A percentile compares a stretch with the other conserved stretches of the same genome.
Evolutionary conservation across 2,329 filamentous ascomycete species (phyloP).

Genomic region (Samsoniella hepiali): DNA sequence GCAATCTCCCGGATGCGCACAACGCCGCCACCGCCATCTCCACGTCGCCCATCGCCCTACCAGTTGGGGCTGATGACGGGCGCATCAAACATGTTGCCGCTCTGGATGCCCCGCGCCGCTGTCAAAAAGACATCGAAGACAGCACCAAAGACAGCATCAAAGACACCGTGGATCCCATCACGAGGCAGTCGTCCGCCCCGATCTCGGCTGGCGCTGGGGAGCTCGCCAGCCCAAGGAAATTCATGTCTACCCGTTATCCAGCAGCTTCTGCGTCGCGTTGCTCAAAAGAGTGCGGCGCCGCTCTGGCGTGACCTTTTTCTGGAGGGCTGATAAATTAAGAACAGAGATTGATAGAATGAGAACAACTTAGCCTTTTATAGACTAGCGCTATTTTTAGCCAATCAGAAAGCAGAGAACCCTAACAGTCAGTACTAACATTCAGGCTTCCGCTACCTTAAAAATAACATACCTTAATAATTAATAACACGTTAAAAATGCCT

Average conservation of each 20-base stretch:
- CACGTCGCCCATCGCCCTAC: neutral
- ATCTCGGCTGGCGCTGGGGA: neutral
- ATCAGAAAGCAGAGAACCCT: too few relatives aligned
- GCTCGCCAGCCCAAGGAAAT: neutral
- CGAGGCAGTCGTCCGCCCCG: neutral
- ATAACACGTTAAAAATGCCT: too few relatives aligned
- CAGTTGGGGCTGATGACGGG: conserved; percentile 10
- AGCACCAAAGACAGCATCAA: neutral
- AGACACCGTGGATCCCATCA: neutral
- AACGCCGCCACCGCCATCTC: neutral
- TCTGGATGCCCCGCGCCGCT: neutral
- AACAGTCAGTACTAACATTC: too few relatives aligned
- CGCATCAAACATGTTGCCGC: conserved; percentile 3
- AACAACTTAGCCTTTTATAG: too few relatives aligned
- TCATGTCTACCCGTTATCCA: neutral
- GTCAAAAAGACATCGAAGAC: neutral
- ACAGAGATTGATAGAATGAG: too few relatives aligned
- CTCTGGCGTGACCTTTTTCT: neutral
- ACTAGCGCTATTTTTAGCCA: too few relatives aligned
- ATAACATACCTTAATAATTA: too few relatives aligned
- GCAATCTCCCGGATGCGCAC: neutral
- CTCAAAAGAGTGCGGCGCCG: neutral
- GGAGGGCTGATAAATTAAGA: too few relatives aligned
- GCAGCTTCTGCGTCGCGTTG: neutral
- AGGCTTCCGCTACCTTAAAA: too few relatives aligned